Base-by-base conservation (phyloP, 1,139 yeast genomes). In the Pichia sp. region DNA sequence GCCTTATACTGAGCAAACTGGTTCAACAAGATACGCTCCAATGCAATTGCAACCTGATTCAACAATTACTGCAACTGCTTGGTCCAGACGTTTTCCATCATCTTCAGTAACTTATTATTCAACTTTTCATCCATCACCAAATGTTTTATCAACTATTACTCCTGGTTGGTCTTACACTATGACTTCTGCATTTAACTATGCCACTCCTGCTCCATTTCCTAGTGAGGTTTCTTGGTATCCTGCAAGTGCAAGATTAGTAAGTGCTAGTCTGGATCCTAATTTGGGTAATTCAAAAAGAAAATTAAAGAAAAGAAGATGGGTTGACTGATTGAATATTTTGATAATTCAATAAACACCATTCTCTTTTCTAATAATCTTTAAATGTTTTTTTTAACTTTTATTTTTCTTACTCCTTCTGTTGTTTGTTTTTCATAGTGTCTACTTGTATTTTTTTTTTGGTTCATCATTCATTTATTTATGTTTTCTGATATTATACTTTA, bases 11-110 rank as follows among this genome's bases (percentile, higher is more conserved):
- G 51, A 58, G 49, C 97, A 89, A 67, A 83, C 95, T 0, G 95
- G 95, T 33, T 64, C 53, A 41, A 75, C 83, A 3, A 73, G 87
- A 61, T 86, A 68, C 64, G 97, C 97, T 1, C 96, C 96, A 41
- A 87, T 89, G 96, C 96, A 87, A 66, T 64, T 70, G 48, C 95
- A 87, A 66, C 96, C 97, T 6, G 85, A 81, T 4, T 60, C 84
- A 2, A 70, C 65, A 8, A 78, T 87, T 12, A 82, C 95, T 1
- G 79, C 76, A 25, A 70, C 81, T 4, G 66, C 81, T 3, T 82
- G 87, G 85, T 60, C 78, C 2, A 71, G 77, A 58, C 67, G 71
- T 53, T 82, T 66, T 61, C 80, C 90, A 22, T 75, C 90, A 1
- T 78, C 87, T 51, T 69, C 82, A 0, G 87, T 82, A 27, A 73